These are phyloP conservation scores for Solanum chilense DNA, from an alignment of 257 asterid genomes.

Conservation along the genomic window DNA sequence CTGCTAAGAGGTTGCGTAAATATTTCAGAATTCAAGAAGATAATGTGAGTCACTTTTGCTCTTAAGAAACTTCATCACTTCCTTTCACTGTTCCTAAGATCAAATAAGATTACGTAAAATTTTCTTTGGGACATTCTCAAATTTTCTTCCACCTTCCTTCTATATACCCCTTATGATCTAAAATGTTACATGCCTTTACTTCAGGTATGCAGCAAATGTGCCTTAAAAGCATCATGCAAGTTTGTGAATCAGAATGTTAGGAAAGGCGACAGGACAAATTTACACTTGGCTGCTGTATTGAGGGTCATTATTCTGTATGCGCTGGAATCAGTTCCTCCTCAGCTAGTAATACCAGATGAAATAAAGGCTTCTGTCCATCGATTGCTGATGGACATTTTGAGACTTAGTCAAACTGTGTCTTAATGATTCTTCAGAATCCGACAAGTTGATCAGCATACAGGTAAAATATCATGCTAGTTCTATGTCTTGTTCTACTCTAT, in stretches of 20 bases:
- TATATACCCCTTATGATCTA: not conserved
- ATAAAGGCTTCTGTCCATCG: conserved; percentile 36
- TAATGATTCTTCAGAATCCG: not conserved
- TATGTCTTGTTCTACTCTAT: not conserved
- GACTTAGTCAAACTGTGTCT: conserved; percentile 32
- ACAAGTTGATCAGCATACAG: not conserved
- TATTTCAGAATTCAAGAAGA: conserved; percentile 60
- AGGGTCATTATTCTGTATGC: conserved; percentile 49
- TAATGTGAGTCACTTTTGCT: conserved; percentile 25
- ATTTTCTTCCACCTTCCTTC: not conserved
- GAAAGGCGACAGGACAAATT: conserved; percentile 8
- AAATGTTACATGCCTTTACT: not conserved
- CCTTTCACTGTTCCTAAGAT: not conserved
- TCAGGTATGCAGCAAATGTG: conserved; percentile 73
- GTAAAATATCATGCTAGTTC: not conserved
- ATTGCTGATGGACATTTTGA: conserved; percentile 43
- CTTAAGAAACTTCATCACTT: not conserved
- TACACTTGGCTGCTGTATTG: conserved; percentile 34
- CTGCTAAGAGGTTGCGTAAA: conserved; percentile 60
- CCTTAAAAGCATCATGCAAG: conserved; percentile 44
- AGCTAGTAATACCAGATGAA: conserved; percentile 50
- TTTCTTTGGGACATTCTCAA: not conserved
- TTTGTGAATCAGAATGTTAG: conserved; percentile 26
- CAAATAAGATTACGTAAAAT: not conserved
- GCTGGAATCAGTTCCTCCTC: conserved; percentile 45